Evolutionary conservation across 192 early-diverging fungal genomes (phyloP).

Genomic region (Coemansia sp.): DNA sequence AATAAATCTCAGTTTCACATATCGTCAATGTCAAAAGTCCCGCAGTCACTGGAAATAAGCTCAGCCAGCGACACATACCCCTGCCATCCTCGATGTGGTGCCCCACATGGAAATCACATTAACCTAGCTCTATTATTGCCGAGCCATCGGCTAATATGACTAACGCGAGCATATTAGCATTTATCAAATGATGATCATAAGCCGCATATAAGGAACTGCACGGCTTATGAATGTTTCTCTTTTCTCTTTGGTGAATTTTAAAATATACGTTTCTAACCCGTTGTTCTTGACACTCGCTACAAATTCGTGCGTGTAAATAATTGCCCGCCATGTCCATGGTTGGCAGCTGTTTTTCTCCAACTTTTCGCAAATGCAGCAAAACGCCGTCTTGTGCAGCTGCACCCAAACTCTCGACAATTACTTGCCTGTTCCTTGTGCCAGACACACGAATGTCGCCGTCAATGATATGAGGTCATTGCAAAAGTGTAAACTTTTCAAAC

Average conservation of each 20-base stretch:
- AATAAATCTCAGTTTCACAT: neutral
- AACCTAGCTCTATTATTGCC: too few relatives aligned
- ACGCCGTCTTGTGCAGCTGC: conserved; percentile 2
- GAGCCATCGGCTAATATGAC: too few relatives aligned
- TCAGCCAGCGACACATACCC: neutral
- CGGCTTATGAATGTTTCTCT: too few relatives aligned
- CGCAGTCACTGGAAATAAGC: neutral
- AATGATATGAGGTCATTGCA: conserved; percentile 37
- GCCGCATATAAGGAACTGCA: too few relatives aligned
- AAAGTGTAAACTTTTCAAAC: conserved; percentile 36
- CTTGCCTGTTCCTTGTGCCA: conserved; percentile 20
- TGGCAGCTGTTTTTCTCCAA: neutral
- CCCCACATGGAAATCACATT: too few relatives aligned
- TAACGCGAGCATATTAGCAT: too few relatives aligned
- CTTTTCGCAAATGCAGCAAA: neutral
- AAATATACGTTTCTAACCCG: too few relatives aligned
- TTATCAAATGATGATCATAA: too few relatives aligned
- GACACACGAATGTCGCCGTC: conserved; percentile 35
- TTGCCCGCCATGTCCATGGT: neutral
- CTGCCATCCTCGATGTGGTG: neutral
- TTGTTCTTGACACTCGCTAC: neutral
- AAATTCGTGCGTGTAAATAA: neutral
- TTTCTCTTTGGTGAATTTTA: too few relatives aligned
- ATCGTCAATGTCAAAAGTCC: neutral
- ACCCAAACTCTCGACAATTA: conserved; percentile 39